phyloP scores from a whole-genome alignment of 495 filamentous ascomycete genomes.

The Xylaria flabelliformis region DNA sequence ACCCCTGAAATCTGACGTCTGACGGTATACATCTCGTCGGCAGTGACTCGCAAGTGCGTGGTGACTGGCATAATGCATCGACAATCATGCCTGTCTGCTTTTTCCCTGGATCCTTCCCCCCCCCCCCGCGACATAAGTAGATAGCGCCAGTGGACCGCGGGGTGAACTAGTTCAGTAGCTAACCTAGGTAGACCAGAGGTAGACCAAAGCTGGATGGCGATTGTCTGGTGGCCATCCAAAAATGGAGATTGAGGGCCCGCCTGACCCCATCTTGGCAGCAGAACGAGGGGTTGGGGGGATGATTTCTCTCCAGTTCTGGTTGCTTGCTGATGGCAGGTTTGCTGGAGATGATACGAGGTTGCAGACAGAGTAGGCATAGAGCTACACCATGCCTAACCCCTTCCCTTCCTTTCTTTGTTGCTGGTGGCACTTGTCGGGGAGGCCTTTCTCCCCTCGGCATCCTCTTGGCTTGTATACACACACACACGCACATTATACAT shows the following conservation, averaged over 20 bases:
- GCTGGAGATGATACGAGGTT: conserved; percentile 18
- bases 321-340: background rate
- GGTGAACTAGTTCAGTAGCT: conserved; percentile 2
- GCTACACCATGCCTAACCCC: background rate
- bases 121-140: background rate
- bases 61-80: conserved; percentile 15
- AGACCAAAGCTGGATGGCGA: background rate
- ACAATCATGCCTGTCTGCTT: conserved; percentile 5
- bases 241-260: conserved; percentile 20
- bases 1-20: conserved; percentile 14
- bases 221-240: conserved; percentile 19
- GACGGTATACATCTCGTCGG: background rate
- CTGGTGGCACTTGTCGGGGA: conserved; percentile 5
- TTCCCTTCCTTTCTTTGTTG: conserved; percentile 3
- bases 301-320: conserved; percentile 1
- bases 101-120: background rate
- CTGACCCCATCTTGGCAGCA: conserved; percentile 24
- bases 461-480: background rate
- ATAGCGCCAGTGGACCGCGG: conserved; percentile 1
- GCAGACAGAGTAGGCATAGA: conserved; percentile 19
- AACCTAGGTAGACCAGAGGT: conserved; percentile 6
- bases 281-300: conserved; percentile 24
- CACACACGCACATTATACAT: background rate
- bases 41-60: background rate
- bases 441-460: conserved; percentile 13